Evolutionary conservation across 306 rosid species (phyloP).

Genomic region (Macrotyloma uniflorum): DNA sequence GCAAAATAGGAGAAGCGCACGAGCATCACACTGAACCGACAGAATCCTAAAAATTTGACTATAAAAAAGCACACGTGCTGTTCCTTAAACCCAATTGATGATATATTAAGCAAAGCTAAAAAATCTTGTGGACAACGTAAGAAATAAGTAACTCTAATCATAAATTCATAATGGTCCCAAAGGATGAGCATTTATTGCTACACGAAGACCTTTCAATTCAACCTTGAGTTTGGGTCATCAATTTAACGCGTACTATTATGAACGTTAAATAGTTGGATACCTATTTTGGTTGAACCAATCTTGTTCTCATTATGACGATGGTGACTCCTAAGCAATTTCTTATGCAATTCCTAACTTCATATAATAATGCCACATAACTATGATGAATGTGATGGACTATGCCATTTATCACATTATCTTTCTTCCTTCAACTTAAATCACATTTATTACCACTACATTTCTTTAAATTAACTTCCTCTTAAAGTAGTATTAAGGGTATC

Average conservation of each 20-base stretch:
- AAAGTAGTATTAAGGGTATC: background rate
- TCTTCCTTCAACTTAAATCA: no score
- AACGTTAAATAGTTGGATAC: background rate
- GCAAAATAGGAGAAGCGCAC: background rate
- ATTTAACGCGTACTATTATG: conserved; percentile 26
- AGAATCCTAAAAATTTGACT: background rate
- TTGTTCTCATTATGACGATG: conserved; percentile 29
- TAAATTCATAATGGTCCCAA: conserved; percentile 35
- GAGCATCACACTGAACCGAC: background rate
- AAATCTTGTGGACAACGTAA: conserved; percentile 24
- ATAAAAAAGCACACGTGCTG: conserved; percentile 19
- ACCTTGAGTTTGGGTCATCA: conserved; percentile 9
- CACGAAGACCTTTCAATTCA: conserved; percentile 37
- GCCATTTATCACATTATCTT: background rate
- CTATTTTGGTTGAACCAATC: conserved; percentile 33
- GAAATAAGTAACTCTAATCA: conserved; percentile 27
- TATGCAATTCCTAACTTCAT: background rate
- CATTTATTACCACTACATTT: no score
- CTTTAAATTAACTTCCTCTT: no score
- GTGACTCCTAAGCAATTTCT: conserved; percentile 16
- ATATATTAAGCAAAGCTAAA: background rate
- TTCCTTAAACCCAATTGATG: conserved; percentile 16
- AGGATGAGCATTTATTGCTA: conserved; percentile 23
- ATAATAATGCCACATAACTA: background rate
- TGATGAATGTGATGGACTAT: background rate